phyloP scores from a whole-genome alignment of 495 filamentous ascomycete genomes.

The Talaromyces ruber region DNA sequence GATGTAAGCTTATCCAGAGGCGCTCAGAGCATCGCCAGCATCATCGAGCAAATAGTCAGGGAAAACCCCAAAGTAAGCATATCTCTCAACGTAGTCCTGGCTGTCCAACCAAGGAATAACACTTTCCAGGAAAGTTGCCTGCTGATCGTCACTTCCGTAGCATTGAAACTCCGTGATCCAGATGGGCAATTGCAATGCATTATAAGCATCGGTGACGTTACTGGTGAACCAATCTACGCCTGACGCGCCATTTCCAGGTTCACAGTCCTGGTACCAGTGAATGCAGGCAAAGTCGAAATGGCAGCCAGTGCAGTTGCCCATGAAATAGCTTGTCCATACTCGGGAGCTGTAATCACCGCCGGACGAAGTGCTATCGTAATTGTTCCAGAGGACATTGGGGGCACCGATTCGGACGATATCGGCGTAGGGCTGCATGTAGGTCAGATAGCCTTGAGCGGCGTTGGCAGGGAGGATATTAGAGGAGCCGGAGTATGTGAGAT shows the following conservation, averaged over 20 bases:
- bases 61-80: slow-evolving; percentile 51
- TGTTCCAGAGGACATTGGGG: not conserved
- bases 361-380: not conserved
- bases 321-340: not conserved
- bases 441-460: not conserved
- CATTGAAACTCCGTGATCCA: slow-evolving; percentile 66
- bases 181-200: slow-evolving; percentile 16
- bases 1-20: slow-evolving; percentile 3
- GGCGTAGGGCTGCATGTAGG: not conserved
- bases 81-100: slow-evolving; percentile 51
- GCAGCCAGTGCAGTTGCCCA: not conserved
- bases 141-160: slow-evolving; percentile 29
- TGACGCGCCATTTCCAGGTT: not conserved
- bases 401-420: not conserved
- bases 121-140: slow-evolving; percentile 36
- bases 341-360: not conserved
- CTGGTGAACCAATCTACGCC: not conserved
- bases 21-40: slow-evolving; percentile 7
- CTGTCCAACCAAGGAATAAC: slow-evolving; percentile 53
- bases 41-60: slow-evolving; percentile 9
- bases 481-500: too few relatives aligned
- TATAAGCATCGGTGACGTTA: not conserved
- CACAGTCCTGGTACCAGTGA: not conserved
- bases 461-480: too few relatives aligned
- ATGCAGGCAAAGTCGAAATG: not conserved